These are phyloP conservation scores for Diaporthe aspalathi DNA, from an alignment of 2,329 filamentous ascomycete species.

Conservation along the genomic window DNA sequence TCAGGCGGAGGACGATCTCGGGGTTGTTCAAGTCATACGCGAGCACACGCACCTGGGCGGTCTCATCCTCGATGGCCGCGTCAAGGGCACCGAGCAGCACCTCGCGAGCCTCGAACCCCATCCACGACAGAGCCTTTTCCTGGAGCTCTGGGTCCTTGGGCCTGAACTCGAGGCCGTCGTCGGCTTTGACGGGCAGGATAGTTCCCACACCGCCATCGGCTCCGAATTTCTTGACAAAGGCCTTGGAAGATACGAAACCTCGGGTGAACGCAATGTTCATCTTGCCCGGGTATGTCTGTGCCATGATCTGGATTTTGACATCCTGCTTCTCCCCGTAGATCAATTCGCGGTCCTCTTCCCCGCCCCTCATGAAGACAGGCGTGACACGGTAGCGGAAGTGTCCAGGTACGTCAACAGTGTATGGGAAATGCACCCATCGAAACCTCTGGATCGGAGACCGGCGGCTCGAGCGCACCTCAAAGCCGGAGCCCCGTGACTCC, in stretches of 20 bases:
- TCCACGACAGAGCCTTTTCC: constrained; percentile 42
- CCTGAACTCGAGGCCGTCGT: constrained; percentile 41
- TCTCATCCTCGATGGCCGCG: constrained; percentile 40
- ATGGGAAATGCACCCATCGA: constrained; percentile 43
- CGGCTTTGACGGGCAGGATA: constrained; percentile 41
- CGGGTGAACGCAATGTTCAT: constrained; percentile 43
- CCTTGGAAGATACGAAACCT: constrained; percentile 42
- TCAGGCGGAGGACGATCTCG: constrained; percentile 41
- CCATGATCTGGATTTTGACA: constrained; percentile 41
- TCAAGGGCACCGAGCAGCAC: constrained; percentile 40
- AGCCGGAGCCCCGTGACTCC: constrained; percentile 34
- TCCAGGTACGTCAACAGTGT: constrained; percentile 38
- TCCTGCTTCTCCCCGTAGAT: constrained; percentile 43
- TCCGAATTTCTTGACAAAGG: constrained; percentile 41
- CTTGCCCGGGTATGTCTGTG: constrained; percentile 41
- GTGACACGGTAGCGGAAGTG: constrained; percentile 41
- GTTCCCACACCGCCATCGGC: constrained; percentile 37
- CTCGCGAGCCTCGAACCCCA: constrained; percentile 42
- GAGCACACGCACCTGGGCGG: constrained; percentile 41
- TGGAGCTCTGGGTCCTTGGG: constrained; percentile 39
- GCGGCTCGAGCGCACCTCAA: constrained; percentile 41
- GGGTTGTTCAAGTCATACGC: constrained; percentile 43
- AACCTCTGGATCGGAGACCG: constrained; percentile 43
- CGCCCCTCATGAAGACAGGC: constrained; percentile 41
- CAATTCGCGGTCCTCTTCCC: constrained; percentile 30